Base-by-base conservation (phyloP, 2,329 filamentous ascomycete genomes). In the Colletotrichum aenigma region DNA sequence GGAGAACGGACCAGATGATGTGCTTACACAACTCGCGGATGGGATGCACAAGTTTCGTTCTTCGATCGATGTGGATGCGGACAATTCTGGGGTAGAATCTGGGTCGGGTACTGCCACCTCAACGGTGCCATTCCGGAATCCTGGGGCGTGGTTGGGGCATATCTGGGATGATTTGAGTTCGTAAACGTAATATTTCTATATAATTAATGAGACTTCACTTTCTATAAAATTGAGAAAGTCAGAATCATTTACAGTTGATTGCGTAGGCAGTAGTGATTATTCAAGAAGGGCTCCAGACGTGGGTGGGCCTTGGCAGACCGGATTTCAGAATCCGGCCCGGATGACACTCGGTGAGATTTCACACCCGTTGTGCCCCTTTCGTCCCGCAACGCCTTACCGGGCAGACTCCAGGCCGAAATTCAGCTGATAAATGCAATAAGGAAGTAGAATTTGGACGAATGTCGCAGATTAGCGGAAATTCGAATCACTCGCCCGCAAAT, bases 291-390 rank as follows among this genome's bases (percentile, higher is more conserved):
- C n/a, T 24, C 12, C 18, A 16, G 13, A 58, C 21, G 4, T 56
- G 5, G 13, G 21, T 24, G 13, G 32, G 32, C 13, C 16, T 58
- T 26, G 65, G 10, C 12, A 13, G 56, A 64, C 38, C 56, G 67
- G 67, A 60, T 70, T 70, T 70, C 67, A 52, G 67, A 70, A 30
- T 70, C 67, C 67, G 67, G 16, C 24, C 67, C 16, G 10, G 55
- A 60, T 24, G 15, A 38, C 48, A 18, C 3, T 68, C 66, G 66
- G 66, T 26, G 4, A 21, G 66, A 68, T 34, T 43, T 34, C 55
- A 68, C 18, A 10, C 36, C 66, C 66, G 66, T 10, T 1, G 16
- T 12, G 6, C 10, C 3, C 21, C 21, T 24, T 32, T 24, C 9
- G 15, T 68, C 34, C 48, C 56, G 18, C 21, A 56, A 30, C 28